phyloP scores from a whole-genome alignment of 176 grass and related monocot species.

The Tillandsia fasciculata region DNA sequence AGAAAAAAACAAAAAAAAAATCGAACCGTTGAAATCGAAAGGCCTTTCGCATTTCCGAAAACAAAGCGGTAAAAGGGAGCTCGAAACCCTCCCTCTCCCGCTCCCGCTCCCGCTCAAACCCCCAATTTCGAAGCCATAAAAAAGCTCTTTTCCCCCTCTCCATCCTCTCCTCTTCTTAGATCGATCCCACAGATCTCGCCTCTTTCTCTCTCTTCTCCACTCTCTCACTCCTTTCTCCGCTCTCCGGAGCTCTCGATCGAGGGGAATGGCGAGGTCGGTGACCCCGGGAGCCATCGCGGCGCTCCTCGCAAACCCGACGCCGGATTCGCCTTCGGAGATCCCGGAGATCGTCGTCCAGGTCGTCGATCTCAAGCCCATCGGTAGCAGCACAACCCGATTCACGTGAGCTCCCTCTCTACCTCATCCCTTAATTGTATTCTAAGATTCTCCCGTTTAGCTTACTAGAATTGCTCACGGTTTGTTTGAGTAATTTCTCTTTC shows the following conservation, averaged over 20 bases:
- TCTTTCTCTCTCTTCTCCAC: not conserved
- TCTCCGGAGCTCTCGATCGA: slow-evolving; percentile 6
- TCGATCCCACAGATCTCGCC: not conserved
- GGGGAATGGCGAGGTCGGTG: slow-evolving; percentile 13
- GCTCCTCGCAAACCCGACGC: slow-evolving; percentile 41
- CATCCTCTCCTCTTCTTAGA: not conserved
- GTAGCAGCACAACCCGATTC: slow-evolving; percentile 56
- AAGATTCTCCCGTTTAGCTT: not conserved
- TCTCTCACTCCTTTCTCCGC: not conserved
- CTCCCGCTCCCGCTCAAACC: not conserved
- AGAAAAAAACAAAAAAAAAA: not conserved
- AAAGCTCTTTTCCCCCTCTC: not conserved
- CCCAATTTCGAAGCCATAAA: not conserved
- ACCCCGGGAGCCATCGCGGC: slow-evolving; percentile 49
- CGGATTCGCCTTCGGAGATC: slow-evolving; percentile 24
- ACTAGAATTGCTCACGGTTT: too few relatives aligned
- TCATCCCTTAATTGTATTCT: not conserved
- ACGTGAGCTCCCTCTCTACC: slow-evolving; percentile 31
- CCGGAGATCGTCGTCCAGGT: slow-evolving; percentile 72
- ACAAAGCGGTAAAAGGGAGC: not conserved
- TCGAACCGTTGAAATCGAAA: not conserved
- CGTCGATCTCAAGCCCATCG: slow-evolving; percentile 81
- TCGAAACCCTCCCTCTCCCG: not conserved
- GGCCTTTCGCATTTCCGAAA: not conserved
- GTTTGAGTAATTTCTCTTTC: not conserved